Conservation (phyloP, 306 rosid species). For the Malus sylvestris region DNA sequence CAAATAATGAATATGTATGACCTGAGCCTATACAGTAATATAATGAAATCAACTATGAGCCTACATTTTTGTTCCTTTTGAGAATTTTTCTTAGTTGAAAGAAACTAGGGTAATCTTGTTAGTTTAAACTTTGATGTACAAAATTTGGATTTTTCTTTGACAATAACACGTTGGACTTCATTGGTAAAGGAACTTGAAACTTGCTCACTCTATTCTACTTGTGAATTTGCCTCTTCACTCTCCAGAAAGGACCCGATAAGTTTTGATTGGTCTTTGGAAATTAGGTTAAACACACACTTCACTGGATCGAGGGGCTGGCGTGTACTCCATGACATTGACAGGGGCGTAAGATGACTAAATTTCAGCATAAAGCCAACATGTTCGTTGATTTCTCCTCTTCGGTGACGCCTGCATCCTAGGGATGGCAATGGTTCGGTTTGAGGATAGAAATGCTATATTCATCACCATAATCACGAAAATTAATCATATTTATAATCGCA, state of each 20-base stretch:
- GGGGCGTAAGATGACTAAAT: conserved; percentile 2
- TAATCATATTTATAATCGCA: no score
- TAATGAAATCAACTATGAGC: neutral
- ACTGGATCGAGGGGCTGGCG: conserved; percentile 22
- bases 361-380: conserved; percentile 27
- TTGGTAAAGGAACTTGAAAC: neutral
- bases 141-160: neutral
- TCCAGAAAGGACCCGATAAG: neutral
- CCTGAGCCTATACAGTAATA: neutral
- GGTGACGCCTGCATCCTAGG: conserved; percentile 11
- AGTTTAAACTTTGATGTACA: neutral
- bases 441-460: accelerated
- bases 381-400: conserved; percentile 25
- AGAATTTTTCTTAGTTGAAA: neutral
- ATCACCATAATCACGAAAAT: no score
- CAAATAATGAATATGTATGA: no score
- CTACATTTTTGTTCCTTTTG: neutral
- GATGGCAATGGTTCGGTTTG: no score
- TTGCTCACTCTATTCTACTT: neutral
- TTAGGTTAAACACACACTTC: conserved; percentile 23
- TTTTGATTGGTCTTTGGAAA: conserved; percentile 8
- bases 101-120: neutral
- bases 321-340: conserved; percentile 40
- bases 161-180: neutral
- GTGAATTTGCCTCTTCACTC: neutral